Base-by-base conservation (phyloP, 768 basidiomycete genomes). In the Collybiopsis luxurians region DNA sequence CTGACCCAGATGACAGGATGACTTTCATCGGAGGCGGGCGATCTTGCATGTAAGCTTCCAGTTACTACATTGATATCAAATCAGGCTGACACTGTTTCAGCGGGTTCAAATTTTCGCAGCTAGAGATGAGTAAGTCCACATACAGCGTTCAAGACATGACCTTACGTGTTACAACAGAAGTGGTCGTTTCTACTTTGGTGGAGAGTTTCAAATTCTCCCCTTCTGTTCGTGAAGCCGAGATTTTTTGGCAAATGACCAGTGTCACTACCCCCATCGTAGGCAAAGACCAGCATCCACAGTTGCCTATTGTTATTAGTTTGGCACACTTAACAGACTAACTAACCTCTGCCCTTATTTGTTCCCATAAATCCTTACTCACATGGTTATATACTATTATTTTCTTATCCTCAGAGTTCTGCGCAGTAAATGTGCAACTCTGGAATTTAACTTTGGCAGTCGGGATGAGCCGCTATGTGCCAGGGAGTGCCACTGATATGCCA, bases 1-100 rank as follows among this genome's bases (percentile, higher is more conserved):
- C 5, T 11, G 21, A 17, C 13, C 13, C 27, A 42, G 36, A 23
- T 53, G n/a, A 31, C n/a, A 77, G 77, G 63, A 76, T 77, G 75
- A 75, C 77, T 13, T 77, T 77, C 60, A 63, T 77, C n/a, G 76
- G 73, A 2, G 76, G 76, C 2, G 59, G 69, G 19, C 63, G 75
- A 38, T 69, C 76, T 26, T 76, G 76, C 64, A 77, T 77, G 74
- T 71, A 30, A 31, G 60, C 23, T 10, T 36, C 24, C 2, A 19
- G 1, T 13, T 34, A 3, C 15, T n/a, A n/a, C 9, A 28, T 19
- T 2, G 1, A 46, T 42, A 21, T 36, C n/a, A 10, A 26, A 17
- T n/a, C 4, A 21, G 3, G 15, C 43, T 38, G 11, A 30, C 31
- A 19, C 28, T 34, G n/a, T 39, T 17, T 21, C n/a, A 55, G 54